phyloP scores from a whole-genome alignment of 2,329 filamentous ascomycete genomes.

The Nigrospora sphaerica region DNA sequence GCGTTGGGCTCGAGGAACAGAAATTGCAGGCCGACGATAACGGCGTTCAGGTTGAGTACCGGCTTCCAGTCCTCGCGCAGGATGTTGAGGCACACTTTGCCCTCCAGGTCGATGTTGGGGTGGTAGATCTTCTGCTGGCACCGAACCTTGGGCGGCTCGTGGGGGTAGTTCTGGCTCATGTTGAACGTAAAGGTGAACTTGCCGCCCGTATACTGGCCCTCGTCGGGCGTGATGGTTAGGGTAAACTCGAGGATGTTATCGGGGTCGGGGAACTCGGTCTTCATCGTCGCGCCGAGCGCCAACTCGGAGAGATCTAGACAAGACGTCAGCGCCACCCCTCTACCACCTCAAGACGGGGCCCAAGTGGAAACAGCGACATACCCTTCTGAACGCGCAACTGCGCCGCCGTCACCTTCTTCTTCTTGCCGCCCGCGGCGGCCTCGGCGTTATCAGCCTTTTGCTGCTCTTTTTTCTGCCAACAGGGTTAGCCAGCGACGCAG shows the following conservation, averaged over 20 bases:
- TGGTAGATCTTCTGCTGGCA: conserved; percentile 99
- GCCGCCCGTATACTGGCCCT: conserved; percentile 82
- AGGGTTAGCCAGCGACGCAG: conserved; percentile 9
- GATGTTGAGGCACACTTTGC: conserved; percentile 97
- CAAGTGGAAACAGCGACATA: conserved; percentile 28
- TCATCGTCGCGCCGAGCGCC: conserved; percentile 72
- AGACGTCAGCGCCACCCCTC: background rate
- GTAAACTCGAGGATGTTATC: conserved; percentile 83
- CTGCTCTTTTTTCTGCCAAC: conserved; percentile 82
- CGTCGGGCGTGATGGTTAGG: conserved; percentile 76
- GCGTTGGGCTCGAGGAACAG: conserved; percentile 97
- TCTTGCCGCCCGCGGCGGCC: conserved; percentile 66
- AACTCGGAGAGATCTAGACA: conserved; percentile 70
- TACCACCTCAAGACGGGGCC: background rate
- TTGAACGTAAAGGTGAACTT: conserved; percentile 84
- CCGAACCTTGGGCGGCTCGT: conserved; percentile 95
- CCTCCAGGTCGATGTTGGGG: conserved; percentile 95
- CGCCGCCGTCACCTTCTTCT: conserved; percentile 97
- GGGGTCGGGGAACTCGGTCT: conserved; percentile 71
- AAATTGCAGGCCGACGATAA: conserved; percentile 92
- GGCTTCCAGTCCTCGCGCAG: conserved; percentile 98
- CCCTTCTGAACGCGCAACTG: conserved; percentile 95
- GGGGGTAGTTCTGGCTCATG: conserved; percentile 92
- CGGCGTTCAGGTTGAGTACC: conserved; percentile 90
- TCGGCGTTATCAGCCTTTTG: conserved; percentile 86